A percentile compares a stretch with the other conserved stretches of the same genome.
Evolutionary conservation across 768 basidiomycete genomes (phyloP).

Genomic region (Pisolithus orientalis): DNA sequence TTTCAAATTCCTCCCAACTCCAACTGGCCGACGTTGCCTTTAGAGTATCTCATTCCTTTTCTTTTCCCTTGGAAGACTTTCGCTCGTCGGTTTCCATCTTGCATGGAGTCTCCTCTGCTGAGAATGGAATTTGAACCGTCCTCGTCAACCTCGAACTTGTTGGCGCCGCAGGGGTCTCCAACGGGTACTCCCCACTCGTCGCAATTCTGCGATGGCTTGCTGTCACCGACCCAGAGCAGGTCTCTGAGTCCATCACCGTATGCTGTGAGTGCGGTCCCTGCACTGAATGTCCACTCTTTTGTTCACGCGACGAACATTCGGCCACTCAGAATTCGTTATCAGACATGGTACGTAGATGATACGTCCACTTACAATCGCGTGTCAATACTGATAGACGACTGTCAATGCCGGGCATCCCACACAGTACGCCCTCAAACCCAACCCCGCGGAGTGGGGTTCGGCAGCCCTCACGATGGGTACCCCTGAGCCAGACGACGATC

Average conservation of each 20-base stretch:
- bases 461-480: constrained; percentile 34
- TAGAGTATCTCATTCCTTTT: neutral
- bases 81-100: neutral
- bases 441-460: constrained; percentile 47
- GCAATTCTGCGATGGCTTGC: constrained; percentile 9
- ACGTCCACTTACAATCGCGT: neutral
- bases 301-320: too few species aligned
- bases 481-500: constrained; percentile 55
- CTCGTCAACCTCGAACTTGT: constrained; percentile 18
- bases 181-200: constrained; percentile 12
- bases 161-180: constrained; percentile 8
- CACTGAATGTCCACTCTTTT: neutral
- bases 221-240: constrained; percentile 13
- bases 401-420: neutral
- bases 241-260: constrained; percentile 24
- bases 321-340: constrained; percentile 21
- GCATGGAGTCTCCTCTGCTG: constrained; percentile 22
- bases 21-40: neutral
- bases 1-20: neutral
- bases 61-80: neutral
- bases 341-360: constrained; percentile 15
- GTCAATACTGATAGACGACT: neutral
- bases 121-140: constrained; percentile 23
- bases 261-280: constrained; percentile 11
- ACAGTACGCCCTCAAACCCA: constrained; percentile 34